Conservation (phyloP, 148 eudicot genomes). For the Euryodendron excelsum region DNA sequence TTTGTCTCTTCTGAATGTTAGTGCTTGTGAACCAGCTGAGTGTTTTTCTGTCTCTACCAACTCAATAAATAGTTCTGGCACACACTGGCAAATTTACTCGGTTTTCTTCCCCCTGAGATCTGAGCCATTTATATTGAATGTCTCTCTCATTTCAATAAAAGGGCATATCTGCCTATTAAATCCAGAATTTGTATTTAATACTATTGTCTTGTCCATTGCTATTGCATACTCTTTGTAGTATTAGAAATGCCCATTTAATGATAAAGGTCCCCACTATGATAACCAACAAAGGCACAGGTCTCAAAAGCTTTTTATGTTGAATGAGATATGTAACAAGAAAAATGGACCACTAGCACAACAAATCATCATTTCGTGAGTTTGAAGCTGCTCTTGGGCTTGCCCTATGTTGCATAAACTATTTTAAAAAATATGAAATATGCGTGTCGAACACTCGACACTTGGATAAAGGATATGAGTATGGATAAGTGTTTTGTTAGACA, state of each 20-base stretch:
- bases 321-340: background rate
- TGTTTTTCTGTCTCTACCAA: background rate
- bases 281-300: background rate
- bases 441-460: no score
- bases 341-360: background rate
- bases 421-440: no score
- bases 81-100: background rate
- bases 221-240: background rate
- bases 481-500: no score
- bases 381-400: background rate
- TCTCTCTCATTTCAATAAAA: background rate
- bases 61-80: background rate
- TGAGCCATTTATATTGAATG: background rate
- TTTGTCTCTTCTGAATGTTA: background rate
- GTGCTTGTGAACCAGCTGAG: background rate
- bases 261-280: constrained; percentile 3
- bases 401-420: no score
- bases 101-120: background rate
- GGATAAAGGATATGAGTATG: no score
- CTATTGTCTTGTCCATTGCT: background rate
- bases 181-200: background rate
- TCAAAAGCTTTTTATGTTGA: background rate
- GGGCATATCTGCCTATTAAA: background rate
- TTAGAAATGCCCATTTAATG: no score
- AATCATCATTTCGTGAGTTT: background rate